These are phyloP conservation scores for Salmacisia buchloeana DNA, from an alignment of 1,284 basidiomycete species.

Conservation along the genomic window DNA sequence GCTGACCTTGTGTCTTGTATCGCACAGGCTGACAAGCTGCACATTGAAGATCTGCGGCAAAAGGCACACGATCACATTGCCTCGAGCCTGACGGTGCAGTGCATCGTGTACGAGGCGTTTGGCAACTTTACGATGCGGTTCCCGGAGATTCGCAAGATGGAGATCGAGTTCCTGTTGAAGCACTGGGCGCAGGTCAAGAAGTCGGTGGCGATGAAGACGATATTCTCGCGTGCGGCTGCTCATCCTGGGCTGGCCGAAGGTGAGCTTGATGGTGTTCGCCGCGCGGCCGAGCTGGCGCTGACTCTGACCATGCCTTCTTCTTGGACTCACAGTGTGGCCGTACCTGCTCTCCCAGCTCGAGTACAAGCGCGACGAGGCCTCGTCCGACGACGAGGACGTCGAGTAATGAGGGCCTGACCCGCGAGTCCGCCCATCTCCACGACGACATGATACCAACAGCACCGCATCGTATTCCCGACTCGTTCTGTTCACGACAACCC, in stretches of 20 bases:
- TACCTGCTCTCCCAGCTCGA: slow-evolving; percentile 34
- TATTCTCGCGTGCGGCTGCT: slow-evolving; percentile 53
- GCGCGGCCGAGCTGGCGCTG: neutral
- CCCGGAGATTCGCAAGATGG: slow-evolving; percentile 67
- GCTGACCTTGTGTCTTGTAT: neutral
- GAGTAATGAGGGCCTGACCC: neutral
- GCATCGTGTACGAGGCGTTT: slow-evolving; percentile 79
- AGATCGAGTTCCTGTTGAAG: slow-evolving; percentile 37
- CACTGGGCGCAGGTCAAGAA: slow-evolving; percentile 76
- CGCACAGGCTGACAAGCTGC: slow-evolving; percentile 59
- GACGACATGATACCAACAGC: too few species aligned
- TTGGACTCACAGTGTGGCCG: slow-evolving; percentile 25
- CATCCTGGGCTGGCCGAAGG: slow-evolving; percentile 38
- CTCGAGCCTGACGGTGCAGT: slow-evolving; percentile 67
- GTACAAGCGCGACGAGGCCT: slow-evolving; percentile 15
- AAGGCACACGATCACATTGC: slow-evolving; percentile 72
- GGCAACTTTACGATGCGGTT: slow-evolving; percentile 75
- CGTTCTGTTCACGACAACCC: too few species aligned
- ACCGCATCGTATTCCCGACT: too few species aligned
- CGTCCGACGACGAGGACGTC: slow-evolving; percentile 1
- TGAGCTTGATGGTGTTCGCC: neutral
- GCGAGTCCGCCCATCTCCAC: too few species aligned
- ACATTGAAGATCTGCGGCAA: slow-evolving; percentile 63
- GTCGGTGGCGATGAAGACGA: slow-evolving; percentile 71
- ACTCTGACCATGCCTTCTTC: neutral